phyloP scores from a whole-genome alignment of 768 basidiomycete species.

The Cubamyces lactineus region DNA sequence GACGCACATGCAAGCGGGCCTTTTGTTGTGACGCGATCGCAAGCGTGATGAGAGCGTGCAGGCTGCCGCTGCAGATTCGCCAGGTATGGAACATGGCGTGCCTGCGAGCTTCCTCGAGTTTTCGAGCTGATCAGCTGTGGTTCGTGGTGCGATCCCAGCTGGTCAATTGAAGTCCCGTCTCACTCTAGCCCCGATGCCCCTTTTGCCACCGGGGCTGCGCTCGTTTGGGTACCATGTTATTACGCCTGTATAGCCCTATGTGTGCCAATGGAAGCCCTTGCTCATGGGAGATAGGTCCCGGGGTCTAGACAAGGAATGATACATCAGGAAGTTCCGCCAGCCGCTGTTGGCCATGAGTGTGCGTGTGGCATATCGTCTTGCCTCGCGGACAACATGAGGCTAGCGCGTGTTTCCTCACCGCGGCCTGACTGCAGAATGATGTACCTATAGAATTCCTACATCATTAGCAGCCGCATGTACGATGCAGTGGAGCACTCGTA shows the following conservation, averaged over 20 bases:
- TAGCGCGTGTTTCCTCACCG: not conserved
- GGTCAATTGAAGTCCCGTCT: conserved; percentile 2
- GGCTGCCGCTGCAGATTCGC: conserved; percentile 14
- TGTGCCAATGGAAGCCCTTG: not conserved
- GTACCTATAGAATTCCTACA: too few species aligned
- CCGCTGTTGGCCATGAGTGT: conserved; percentile 3
- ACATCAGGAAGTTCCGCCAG: conserved; percentile 6
- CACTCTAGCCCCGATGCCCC: not conserved
- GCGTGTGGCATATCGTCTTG: conserved; percentile 1
- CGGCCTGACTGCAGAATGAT: not conserved
- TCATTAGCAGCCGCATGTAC: too few species aligned
- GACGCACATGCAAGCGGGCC: conserved; percentile 10
- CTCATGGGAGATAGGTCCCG: not conserved
- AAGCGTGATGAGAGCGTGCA: conserved; percentile 14
- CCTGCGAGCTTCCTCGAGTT: conserved; percentile 6
- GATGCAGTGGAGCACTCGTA: too few species aligned
- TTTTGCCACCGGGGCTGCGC: not conserved
- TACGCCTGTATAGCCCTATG: not conserved
- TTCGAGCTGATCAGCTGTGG: conserved; percentile 16
- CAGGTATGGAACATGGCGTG: conserved; percentile 6
- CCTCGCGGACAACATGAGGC: conserved; percentile 25
- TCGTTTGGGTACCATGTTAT: not conserved
- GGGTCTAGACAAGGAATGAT: not conserved
- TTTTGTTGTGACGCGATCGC: conserved; percentile 12
- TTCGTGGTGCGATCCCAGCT: conserved; percentile 1